A percentile compares a stretch with the other conserved stretches of the same genome.
These are phyloP conservation scores for Buxus sempervirens DNA, from an alignment of 164 flowering plant genomes.

Conservation along the genomic window DNA sequence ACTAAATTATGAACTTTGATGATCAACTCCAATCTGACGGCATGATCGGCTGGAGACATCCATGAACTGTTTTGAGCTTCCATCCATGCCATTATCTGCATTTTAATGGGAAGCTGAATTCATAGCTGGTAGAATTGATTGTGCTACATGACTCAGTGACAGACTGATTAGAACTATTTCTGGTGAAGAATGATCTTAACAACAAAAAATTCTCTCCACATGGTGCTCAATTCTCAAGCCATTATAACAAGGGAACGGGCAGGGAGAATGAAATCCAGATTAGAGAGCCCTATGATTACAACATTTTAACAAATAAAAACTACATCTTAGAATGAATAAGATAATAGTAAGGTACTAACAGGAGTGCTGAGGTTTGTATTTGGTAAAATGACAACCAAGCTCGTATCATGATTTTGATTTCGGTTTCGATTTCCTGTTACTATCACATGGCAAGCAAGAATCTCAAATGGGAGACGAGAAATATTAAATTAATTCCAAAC, in stretches of 20 bases:
- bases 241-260: not conserved
- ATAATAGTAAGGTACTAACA: not conserved
- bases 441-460: not conserved
- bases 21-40: slow-evolving; percentile 38
- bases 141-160: not conserved
- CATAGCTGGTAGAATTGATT: slow-evolving; percentile 2
- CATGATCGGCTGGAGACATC: slow-evolving; percentile 34
- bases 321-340: not conserved
- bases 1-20: slow-evolving; percentile 27
- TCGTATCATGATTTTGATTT: no score
- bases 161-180: not conserved
- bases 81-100: slow-evolving; percentile 29
- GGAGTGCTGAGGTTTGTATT: not conserved
- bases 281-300: not conserved
- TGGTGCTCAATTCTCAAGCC: not conserved
- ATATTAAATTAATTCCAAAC: not conserved
- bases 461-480: not conserved
- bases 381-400: not conserved
- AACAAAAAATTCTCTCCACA: not conserved
- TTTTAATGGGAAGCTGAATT: slow-evolving; percentile 5
- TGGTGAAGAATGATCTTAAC: not conserved
- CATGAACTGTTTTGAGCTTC: slow-evolving; percentile 27
- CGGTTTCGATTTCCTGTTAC: not conserved
- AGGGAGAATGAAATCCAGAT: not conserved
- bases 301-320: not conserved